phyloP scores from a whole-genome alignment of 495 filamentous ascomycete genomes.

The Cudoniella acicularis region DNA sequence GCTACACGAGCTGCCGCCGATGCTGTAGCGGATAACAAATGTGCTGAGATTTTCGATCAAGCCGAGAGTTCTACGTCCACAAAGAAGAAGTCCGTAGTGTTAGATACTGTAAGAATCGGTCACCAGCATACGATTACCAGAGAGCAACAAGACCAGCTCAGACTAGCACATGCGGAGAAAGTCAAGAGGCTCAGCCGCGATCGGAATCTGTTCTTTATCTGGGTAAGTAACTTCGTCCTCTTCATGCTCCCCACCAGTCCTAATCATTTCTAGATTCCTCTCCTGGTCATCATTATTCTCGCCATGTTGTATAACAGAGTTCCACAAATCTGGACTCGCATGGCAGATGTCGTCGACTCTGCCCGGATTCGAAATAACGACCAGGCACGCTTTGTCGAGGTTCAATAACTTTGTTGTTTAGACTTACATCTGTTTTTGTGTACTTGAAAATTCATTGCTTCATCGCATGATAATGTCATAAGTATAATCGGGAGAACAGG shows the following conservation, averaged over 20 bases:
- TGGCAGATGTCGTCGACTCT: neutral
- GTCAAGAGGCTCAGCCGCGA: constrained; percentile 73
- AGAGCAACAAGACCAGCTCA: constrained; percentile 70
- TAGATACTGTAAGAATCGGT: constrained; percentile 48
- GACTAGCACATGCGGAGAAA: constrained; percentile 66
- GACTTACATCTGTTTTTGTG: neutral
- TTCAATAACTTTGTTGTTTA: constrained; percentile 8
- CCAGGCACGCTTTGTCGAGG: constrained; percentile 18
- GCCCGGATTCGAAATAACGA: constrained; percentile 13
- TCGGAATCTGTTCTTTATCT: constrained; percentile 79
- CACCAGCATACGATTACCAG: constrained; percentile 54
- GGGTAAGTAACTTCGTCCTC: constrained; percentile 51
- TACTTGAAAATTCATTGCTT: neutral
- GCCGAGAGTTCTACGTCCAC: constrained; percentile 23
- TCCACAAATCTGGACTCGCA: constrained; percentile 30
- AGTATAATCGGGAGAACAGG: neutral
- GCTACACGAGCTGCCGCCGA: constrained; percentile 61
- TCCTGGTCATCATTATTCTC: constrained; percentile 57
- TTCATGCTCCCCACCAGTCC: constrained; percentile 26
- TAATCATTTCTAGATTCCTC: constrained; percentile 46
- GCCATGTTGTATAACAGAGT: constrained; percentile 61
- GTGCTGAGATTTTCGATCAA: constrained; percentile 53
- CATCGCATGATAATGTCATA: neutral
- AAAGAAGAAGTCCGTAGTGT: constrained; percentile 25
- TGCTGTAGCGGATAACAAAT: constrained; percentile 63